Evolutionary conservation across 2,329 filamentous ascomycete genomes (phyloP).

Genomic region (Sarocladium oryzae): DNA sequence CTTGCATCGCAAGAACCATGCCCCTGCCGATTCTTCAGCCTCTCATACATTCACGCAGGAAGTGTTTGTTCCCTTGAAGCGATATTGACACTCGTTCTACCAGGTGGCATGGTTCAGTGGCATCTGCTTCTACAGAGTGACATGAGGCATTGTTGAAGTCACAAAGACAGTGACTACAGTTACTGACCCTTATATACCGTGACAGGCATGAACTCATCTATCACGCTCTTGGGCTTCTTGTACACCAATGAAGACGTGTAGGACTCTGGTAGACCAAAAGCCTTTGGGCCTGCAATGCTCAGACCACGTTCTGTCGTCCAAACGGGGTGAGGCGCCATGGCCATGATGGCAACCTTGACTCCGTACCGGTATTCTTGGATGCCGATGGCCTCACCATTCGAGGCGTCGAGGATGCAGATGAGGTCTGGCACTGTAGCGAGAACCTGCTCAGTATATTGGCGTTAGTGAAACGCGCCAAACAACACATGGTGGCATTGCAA

Average conservation of each 20-base stretch:
- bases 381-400: slow-evolving; percentile 49
- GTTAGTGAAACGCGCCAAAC: no score
- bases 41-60: neutral
- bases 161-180: no score
- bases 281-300: slow-evolving; percentile 41
- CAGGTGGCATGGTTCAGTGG: no score
- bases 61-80: no score
- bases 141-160: no score
- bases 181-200: neutral
- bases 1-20: neutral
- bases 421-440: slow-evolving; percentile 51
- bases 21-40: neutral
- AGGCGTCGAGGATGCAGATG: slow-evolving; percentile 49
- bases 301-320: slow-evolving; percentile 41
- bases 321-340: slow-evolving; percentile 36
- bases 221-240: slow-evolving; percentile 43
- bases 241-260: slow-evolving; percentile 42
- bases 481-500: no score
- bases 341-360: slow-evolving; percentile 42
- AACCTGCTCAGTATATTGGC: no score
- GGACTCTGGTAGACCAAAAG: slow-evolving; percentile 41
- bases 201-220: slow-evolving; percentile 37
- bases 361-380: slow-evolving; percentile 52
- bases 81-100: no score
- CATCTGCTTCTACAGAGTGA: no score